Base-by-base conservation (phyloP, 2,329 filamentous ascomycete genomes). In the Xylaria sp. region DNA sequence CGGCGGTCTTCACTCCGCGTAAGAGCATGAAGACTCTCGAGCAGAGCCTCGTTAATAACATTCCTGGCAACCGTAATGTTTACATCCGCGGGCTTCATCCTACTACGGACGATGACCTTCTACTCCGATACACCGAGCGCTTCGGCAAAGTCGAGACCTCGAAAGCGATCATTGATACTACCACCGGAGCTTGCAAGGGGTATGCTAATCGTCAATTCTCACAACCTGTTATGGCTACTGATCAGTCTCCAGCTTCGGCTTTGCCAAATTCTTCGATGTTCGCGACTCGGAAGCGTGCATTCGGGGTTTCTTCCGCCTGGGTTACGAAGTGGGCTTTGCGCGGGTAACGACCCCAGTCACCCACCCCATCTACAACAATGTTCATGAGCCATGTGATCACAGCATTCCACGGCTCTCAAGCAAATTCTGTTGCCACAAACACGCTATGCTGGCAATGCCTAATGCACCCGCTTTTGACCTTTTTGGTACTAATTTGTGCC, bases 301-400 rank as follows among this genome's bases (percentile, higher is more conserved):
- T 77, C 93, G 94, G 62, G 96, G 93, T 53, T 97, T 99, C 79
- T 95, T 96, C 79, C 92, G 92, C 77, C 89, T 97, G 73, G 95
- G 95, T 63, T 99, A 98, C 78, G 96, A 99, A 84, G 95, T 97
- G 75, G 97, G 95, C 78, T 98, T 98, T 83, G 96, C 97, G 74
- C 89, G 94, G 77, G 94, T 97, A 83, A 78, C 87, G 81, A 33
- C 46, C 56, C 57, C 65, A 44, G 49, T 61, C 58, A 64, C 62
- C 54, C 40, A 51, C 26, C 66, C 62, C 33, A n/a, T 63, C 54
- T 48, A 42, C 63, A 56, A 49, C 46, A 66, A 28, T 31, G 33
- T 61, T 36, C 61, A 58, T 31, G 49, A 67, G 46, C 64, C 66
- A 26, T 67, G 67, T 58, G 64, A 67, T 36, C 61, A 67, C 44